phyloP scores from a whole-genome alignment of 2,329 filamentous ascomycete genomes.

The Macrophomina pseudophaseolina region DNA sequence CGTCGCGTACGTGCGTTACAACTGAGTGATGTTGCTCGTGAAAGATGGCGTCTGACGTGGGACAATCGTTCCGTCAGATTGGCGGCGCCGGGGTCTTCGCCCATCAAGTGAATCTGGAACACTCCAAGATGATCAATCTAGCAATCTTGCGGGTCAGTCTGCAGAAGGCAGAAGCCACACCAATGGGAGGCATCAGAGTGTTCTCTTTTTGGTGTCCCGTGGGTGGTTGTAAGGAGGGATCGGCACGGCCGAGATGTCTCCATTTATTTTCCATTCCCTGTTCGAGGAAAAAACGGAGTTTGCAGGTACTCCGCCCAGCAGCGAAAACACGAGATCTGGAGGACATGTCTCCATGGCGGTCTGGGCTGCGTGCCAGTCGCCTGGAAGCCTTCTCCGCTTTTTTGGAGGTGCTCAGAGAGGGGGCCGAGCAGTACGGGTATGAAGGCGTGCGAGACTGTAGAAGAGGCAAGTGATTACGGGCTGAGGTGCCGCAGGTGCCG shows the following conservation, averaged over 20 bases:
- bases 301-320: background rate
- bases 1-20: slow-evolving; percentile 3
- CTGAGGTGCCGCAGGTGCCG: slow-evolving; percentile 14
- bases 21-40: slow-evolving; percentile 1
- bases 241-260: slow-evolving; percentile 14
- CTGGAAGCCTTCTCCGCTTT: slow-evolving; percentile 19
- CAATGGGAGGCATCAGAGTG: slow-evolving; percentile 3
- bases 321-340: slow-evolving; percentile 9
- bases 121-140: slow-evolving; percentile 15
- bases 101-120: slow-evolving; percentile 22
- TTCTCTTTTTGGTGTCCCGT: background rate
- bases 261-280: slow-evolving; percentile 4
- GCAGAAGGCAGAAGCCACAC: background rate
- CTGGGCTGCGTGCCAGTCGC: background rate
- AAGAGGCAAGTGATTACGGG: slow-evolving; percentile 8
- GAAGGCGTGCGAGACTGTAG: background rate
- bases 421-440: background rate
- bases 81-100: background rate
- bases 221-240: background rate
- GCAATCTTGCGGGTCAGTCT: slow-evolving; percentile 9
- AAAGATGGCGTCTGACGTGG: background rate
- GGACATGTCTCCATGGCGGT: slow-evolving; percentile 8
- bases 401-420: background rate
- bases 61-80: background rate
- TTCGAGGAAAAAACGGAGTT: background rate